phyloP scores from a whole-genome alignment of 805 yeast genomes.

The Zygosaccharomyces siamensis region DNA sequence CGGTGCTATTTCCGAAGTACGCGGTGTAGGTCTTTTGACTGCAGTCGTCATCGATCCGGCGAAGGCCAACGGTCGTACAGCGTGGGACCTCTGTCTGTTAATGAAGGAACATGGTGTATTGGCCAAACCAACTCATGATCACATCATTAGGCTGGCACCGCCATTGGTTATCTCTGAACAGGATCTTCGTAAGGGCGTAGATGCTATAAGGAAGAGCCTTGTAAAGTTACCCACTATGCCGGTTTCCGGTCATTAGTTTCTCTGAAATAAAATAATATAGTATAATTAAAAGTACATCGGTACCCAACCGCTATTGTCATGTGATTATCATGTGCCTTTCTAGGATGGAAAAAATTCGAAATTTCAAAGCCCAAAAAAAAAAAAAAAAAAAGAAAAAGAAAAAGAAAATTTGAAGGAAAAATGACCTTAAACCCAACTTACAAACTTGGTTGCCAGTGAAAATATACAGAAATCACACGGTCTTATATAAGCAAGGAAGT shows the following conservation, averaged over 20 bases:
- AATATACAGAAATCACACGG: neutral
- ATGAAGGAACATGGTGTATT: constrained; percentile 86
- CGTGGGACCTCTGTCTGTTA: constrained; percentile 91
- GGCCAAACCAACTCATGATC: constrained; percentile 96
- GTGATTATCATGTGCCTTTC: neutral
- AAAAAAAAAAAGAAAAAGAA: neutral
- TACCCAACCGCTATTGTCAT: neutral
- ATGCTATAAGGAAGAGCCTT: constrained; percentile 44
- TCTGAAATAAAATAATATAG: neutral
- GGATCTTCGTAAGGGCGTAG: constrained; percentile 78
- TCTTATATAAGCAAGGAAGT: neutral
- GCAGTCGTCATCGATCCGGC: constrained; percentile 87
- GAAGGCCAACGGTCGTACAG: constrained; percentile 82
- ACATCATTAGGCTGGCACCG: constrained; percentile 93
- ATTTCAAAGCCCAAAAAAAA: neutral
- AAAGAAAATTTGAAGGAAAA: neutral
- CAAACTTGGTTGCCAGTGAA: neutral
- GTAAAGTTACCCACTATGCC: constrained; percentile 13
- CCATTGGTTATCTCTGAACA: constrained; percentile 87
- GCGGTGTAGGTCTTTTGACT: constrained; percentile 82
- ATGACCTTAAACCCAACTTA: too few relatives aligned
- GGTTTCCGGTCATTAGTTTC: constrained; percentile 9
- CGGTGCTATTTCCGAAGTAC: constrained; percentile 55
- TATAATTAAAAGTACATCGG: neutral
- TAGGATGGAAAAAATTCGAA: neutral